Evolutionary conservation across 2,329 filamentous ascomycete species (phyloP).

Genomic region (Aphanocladium album): DNA sequence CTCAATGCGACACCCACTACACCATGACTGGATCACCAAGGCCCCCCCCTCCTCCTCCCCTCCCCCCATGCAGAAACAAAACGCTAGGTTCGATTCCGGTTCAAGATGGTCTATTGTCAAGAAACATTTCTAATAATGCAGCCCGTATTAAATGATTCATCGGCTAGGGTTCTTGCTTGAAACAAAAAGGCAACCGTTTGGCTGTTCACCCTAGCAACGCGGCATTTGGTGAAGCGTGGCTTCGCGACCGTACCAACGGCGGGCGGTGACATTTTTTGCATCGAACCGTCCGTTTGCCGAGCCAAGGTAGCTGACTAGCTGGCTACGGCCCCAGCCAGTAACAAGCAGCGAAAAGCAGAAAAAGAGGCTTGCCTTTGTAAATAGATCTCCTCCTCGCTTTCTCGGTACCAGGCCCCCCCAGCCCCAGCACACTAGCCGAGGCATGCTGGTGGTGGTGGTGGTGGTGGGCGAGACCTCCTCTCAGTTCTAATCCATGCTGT

Average conservation of each 20-base stretch:
- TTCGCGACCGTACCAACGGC: not conserved
- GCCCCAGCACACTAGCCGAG: slow-evolving; percentile 10
- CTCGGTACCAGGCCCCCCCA: slow-evolving; percentile 2
- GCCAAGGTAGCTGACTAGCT: not conserved
- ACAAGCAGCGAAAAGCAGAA: not conserved
- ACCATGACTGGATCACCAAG: too few relatives aligned
- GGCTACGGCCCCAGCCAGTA: not conserved
- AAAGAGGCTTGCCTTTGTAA: not conserved
- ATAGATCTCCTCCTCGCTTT: slow-evolving; percentile 5
- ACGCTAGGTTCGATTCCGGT: slow-evolving; percentile 2
- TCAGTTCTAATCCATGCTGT: not conserved
- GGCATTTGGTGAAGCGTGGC: not conserved
- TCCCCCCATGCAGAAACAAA: not conserved
- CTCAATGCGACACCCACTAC: too few relatives aligned
- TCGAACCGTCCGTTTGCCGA: not conserved
- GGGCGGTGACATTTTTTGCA: not conserved
- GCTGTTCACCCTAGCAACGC: not conserved
- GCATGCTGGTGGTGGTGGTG: not conserved
- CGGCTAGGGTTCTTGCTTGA: not conserved
- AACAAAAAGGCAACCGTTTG: not conserved
- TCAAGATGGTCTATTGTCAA: not conserved
- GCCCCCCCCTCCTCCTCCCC: too few relatives aligned
- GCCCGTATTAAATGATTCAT: not conserved
- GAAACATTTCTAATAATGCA: not conserved
- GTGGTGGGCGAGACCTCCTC: not conserved